A percentile compares a stretch with the other conserved stretches of the same genome.
Evolutionary conservation across 73 alveolate genomes (phyloP).

Genomic region (Tetrahymena thermophila): DNA sequence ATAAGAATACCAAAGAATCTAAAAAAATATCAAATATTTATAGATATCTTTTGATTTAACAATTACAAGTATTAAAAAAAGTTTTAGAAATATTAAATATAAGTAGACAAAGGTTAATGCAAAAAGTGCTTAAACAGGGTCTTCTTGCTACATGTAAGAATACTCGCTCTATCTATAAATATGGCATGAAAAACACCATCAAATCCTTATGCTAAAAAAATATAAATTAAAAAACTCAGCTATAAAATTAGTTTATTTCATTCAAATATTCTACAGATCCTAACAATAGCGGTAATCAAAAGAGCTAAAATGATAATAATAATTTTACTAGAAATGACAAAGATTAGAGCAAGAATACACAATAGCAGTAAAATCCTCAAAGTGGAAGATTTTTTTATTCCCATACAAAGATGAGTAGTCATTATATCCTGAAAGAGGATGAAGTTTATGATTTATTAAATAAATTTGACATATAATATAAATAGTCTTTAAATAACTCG

Average conservation of each 20-base stretch:
- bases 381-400: neutral
- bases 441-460: constrained; percentile 46
- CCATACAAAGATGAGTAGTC: neutral
- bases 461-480: constrained; percentile 6
- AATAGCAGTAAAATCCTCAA: neutral
- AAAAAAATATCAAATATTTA: neutral
- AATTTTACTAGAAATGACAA: neutral
- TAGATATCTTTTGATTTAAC: neutral
- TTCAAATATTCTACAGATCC: neutral
- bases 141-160: neutral
- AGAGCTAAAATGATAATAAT: neutral
- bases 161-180: neutral
- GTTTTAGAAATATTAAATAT: neutral
- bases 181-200: neutral
- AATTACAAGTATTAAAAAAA: neutral
- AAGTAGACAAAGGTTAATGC: neutral
- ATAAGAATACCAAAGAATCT: neutral
- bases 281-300: neutral
- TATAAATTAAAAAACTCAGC: neutral
- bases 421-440: neutral
- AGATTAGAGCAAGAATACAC: neutral
- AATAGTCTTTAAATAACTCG: constrained; percentile 1
- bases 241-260: neutral
- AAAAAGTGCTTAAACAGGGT: neutral
- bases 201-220: neutral